Percentiles rank a stretch among this genome's conserved stretches.
Evolutionary conservation across 2,329 filamentous ascomycete genomes (phyloP).

Genomic region (Ophiostoma novo-ulmi): DNA sequence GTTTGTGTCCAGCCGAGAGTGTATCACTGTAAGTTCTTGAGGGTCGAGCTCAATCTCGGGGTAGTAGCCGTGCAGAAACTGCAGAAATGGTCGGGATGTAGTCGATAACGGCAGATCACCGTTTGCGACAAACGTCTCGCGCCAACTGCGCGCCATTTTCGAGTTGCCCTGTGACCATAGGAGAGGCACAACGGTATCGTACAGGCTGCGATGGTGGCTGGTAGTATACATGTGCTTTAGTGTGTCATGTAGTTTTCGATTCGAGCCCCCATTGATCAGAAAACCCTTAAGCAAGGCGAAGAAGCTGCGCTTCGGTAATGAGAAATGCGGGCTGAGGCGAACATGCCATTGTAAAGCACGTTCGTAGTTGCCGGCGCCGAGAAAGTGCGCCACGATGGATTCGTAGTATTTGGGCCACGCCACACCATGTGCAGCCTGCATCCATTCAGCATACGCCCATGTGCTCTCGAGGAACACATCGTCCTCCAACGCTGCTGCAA

Average conservation of each 20-base stretch:
- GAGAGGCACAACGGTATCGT: slow-evolving; percentile 49
- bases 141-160: slow-evolving; percentile 45
- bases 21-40: slow-evolving; percentile 35
- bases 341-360: slow-evolving; percentile 46
- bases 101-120: slow-evolving; percentile 40
- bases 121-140: slow-evolving; percentile 38
- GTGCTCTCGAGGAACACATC: slow-evolving; percentile 36
- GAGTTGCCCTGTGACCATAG: slow-evolving; percentile 46
- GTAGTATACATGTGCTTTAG: slow-evolving; percentile 44
- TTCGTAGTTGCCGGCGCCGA: slow-evolving; percentile 38
- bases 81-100: slow-evolving; percentile 45
- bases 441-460: slow-evolving; percentile 41
- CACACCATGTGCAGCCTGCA: slow-evolving; percentile 37
- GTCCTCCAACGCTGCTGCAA: slow-evolving; percentile 35
- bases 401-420: slow-evolving; percentile 49
- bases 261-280: slow-evolving; percentile 34
- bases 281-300: slow-evolving; percentile 40
- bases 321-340: slow-evolving; percentile 41
- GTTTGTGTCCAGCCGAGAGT: not conserved
- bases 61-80: slow-evolving; percentile 45
- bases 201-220: slow-evolving; percentile 42
- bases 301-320: slow-evolving; percentile 40
- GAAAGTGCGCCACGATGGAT: slow-evolving; percentile 42
- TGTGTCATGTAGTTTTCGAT: slow-evolving; percentile 37
- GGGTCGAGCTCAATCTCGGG: slow-evolving; percentile 37